Conservation (phyloP, 331 rosid species). For the Pyrus hybrid region DNA sequence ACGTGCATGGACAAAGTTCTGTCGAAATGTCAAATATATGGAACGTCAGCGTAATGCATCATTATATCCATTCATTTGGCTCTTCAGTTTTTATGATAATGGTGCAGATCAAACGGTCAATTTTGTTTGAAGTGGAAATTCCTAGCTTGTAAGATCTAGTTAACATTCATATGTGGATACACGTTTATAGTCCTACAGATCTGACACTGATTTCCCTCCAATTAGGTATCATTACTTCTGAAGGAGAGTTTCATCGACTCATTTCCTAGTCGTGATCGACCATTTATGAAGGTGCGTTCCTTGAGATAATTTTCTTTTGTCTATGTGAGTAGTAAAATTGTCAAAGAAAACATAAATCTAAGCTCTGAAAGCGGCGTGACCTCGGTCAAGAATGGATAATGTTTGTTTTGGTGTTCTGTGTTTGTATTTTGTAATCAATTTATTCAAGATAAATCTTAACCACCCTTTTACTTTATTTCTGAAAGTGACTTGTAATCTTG, state of each 20-base stretch:
- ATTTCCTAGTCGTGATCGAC: conserved; percentile 70
- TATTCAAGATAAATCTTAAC: neutral
- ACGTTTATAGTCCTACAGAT: neutral
- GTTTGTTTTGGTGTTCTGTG: neutral
- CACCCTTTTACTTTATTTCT: neutral
- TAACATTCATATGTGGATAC: neutral
- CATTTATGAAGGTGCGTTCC: conserved; percentile 87
- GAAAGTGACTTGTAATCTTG: neutral
- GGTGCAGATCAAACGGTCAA: neutral
- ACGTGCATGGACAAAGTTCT: neutral
- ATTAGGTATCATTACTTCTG: conserved; percentile 90
- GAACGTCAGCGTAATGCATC: neutral
- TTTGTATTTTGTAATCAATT: neutral
- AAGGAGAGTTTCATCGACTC: conserved; percentile 98
- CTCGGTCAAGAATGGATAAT: neutral
- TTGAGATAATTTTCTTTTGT: conserved; percentile 4
- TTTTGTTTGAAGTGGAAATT: neutral
- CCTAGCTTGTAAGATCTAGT: neutral
- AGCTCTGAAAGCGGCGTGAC: neutral
- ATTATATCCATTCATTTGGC: neutral
- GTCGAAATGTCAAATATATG: neutral
- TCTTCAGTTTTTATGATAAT: neutral
- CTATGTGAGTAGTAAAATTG: neutral
- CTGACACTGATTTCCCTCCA: conserved; percentile 17
- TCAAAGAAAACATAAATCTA: neutral